Evolutionary conservation across 169 alveolate species (phyloP).

Genomic region (Plasmodium blacklocki): DNA sequence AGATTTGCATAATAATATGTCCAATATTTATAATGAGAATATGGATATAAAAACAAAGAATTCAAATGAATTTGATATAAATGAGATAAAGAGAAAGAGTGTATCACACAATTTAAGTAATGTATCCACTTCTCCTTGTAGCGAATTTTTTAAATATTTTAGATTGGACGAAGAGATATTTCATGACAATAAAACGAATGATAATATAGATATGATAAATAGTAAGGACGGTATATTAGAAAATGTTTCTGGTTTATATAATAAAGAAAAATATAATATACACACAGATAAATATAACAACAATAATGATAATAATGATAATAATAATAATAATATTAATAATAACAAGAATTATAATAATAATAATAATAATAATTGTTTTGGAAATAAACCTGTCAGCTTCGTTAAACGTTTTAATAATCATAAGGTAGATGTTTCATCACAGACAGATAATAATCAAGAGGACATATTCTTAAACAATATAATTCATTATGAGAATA

Average conservation of each 20-base stretch:
- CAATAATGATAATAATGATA: not conserved
- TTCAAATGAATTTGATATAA: no score
- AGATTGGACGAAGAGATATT: not conserved
- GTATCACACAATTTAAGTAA: conserved; percentile 38
- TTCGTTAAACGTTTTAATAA: not conserved
- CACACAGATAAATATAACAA: no score
- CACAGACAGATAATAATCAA: conserved; percentile 4
- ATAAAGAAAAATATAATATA: no score
- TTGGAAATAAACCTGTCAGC: not conserved
- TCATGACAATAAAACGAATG: not conserved
- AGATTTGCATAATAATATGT: not conserved
- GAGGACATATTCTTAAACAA: conserved; percentile 5
- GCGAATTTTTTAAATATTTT: conserved; percentile 40
- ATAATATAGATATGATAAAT: no score
- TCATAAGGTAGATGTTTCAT: not conserved
- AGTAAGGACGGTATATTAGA: no score
- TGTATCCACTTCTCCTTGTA: not conserved
- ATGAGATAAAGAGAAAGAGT: conserved; percentile 27
- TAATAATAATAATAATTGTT: not conserved
- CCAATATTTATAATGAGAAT: not conserved
- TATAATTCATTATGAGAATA: not conserved
- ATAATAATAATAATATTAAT: not conserved
- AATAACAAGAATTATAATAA: not conserved
- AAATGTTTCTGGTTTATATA: no score
- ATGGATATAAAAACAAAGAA: no score